phyloP scores from a whole-genome alignment of 495 filamentous ascomycete species.

The Podospora comata region DNA sequence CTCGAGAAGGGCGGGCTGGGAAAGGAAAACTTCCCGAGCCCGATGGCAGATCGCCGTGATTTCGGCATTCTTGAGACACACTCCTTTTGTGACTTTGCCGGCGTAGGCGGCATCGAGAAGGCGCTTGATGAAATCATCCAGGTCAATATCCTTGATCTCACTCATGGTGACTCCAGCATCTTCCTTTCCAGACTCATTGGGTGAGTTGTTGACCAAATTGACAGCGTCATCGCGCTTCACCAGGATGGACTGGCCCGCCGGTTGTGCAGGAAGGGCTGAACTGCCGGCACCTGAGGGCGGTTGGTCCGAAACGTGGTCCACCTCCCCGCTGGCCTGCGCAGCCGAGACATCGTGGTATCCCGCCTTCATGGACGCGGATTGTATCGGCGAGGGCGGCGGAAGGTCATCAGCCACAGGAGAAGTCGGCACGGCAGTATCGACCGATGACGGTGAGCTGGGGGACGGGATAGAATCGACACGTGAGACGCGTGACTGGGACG shows the following conservation, averaged over 20 bases:
- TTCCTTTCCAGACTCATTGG: constrained; percentile 39
- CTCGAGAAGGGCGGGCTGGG: constrained; percentile 88
- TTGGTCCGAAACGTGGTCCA: constrained; percentile 92
- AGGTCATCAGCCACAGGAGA: constrained; percentile 53
- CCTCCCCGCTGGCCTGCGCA: constrained; percentile 82
- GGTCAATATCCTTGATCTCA: constrained; percentile 82
- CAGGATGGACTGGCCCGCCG: constrained; percentile 74
- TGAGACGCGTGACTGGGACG: constrained; percentile 42
- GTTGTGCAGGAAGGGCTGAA: constrained; percentile 42
- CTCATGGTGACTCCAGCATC: constrained; percentile 57
- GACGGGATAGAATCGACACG: constrained; percentile 41
- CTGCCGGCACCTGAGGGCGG: constrained; percentile 66
- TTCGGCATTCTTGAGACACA: constrained; percentile 96
- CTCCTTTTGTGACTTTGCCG: constrained; percentile 93
- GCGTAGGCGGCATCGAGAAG: constrained; percentile 93
- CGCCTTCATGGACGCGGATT: constrained; percentile 64
- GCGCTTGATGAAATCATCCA: constrained; percentile 96
- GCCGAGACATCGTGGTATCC: constrained; percentile 76
- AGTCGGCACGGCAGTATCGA: constrained; percentile 31
- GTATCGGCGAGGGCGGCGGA: constrained; percentile 85
- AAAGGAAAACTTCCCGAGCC: constrained; percentile 82
- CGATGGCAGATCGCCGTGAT: constrained; percentile 88
- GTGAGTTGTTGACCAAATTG: constrained; percentile 47
- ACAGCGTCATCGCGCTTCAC: constrained; percentile 67
- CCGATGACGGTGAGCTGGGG: constrained; percentile 42